Conservation (phyloP, 176 grass and related monocot genomes). For the Zea luxurians region DNA sequence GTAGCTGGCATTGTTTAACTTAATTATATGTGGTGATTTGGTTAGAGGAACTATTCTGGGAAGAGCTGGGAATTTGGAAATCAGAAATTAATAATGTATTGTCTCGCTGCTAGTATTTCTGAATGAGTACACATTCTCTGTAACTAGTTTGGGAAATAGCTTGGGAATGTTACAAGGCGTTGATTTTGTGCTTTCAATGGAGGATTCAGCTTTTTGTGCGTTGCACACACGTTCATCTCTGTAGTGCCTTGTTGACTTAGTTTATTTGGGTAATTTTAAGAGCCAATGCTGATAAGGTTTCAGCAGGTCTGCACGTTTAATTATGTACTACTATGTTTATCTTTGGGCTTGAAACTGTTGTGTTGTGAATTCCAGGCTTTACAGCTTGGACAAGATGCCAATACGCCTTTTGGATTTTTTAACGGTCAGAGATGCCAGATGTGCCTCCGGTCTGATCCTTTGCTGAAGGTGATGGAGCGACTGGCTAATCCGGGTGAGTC, state of each 20-base stretch:
- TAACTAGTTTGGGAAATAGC: background rate
- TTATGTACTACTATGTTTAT: background rate
- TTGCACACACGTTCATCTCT: background rate
- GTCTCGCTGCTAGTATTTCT: background rate
- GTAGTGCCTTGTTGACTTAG: no score
- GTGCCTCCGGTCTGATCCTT: conserved; percentile 88
- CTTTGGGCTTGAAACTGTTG: conserved; percentile 11
- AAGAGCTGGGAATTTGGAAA: conserved; percentile 15
- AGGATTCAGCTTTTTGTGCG: background rate
- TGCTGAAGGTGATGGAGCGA: conserved; percentile 97
- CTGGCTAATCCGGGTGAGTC: conserved; percentile 83
- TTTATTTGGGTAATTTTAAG: background rate
- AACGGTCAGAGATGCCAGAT: conserved; percentile 96
- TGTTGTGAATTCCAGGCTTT: conserved; percentile 59
- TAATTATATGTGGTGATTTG: background rate
- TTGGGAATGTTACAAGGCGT: background rate
- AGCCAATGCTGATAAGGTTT: background rate
- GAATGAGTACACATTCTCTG: background rate
- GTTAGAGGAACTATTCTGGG: background rate
- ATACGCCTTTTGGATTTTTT: conserved; percentile 66
- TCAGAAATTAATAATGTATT: background rate
- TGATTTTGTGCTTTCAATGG: background rate
- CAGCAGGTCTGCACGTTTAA: background rate
- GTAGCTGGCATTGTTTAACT: background rate
- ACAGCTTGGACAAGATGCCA: conserved; percentile 88